These are phyloP conservation scores for Saccharomyces hybrid DNA, from an alignment of 1,139 yeast species.

Conservation along the genomic window DNA sequence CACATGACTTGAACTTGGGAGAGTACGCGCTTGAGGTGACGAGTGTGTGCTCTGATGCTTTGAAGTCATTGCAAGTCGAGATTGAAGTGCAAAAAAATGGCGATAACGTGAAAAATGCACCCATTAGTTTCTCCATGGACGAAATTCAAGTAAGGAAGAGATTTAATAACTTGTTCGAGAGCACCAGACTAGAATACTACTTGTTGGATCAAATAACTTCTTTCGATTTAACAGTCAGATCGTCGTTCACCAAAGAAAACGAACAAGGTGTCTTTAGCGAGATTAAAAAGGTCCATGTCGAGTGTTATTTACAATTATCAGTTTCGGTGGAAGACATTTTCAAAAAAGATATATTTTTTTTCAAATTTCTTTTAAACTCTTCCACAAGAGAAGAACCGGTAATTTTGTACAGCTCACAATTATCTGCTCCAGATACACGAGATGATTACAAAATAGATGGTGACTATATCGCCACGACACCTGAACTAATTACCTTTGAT, in stretches of 20 bases:
- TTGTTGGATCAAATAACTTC: constrained; percentile 12
- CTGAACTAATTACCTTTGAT: constrained; percentile 16
- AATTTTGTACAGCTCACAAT: constrained; percentile 15
- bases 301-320: constrained; percentile 24
- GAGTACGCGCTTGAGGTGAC: constrained; percentile 14
- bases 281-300: constrained; percentile 9
- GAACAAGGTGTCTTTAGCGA: constrained; percentile 11
- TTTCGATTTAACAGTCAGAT: constrained; percentile 12
- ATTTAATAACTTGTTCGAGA: neutral
- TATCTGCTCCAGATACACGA: constrained; percentile 8
- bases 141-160: neutral
- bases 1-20: constrained; percentile 16
- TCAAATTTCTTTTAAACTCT: constrained; percentile 27
- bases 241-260: constrained; percentile 7
- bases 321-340: constrained; percentile 32
- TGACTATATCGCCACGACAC: constrained; percentile 14
- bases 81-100: neutral
- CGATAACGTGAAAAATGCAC: neutral
- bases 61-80: neutral
- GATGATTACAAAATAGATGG: constrained; percentile 17
- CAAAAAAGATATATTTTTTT: constrained; percentile 23
- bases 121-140: neutral
- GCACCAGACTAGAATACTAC: constrained; percentile 10
- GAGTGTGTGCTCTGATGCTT: neutral
- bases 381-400: constrained; percentile 23